A percentile compares a stretch with the other conserved stretches of the same genome.
Evolutionary conservation across 805 yeast genomes (phyloP).

Genomic region (Barnettozyma californica): DNA sequence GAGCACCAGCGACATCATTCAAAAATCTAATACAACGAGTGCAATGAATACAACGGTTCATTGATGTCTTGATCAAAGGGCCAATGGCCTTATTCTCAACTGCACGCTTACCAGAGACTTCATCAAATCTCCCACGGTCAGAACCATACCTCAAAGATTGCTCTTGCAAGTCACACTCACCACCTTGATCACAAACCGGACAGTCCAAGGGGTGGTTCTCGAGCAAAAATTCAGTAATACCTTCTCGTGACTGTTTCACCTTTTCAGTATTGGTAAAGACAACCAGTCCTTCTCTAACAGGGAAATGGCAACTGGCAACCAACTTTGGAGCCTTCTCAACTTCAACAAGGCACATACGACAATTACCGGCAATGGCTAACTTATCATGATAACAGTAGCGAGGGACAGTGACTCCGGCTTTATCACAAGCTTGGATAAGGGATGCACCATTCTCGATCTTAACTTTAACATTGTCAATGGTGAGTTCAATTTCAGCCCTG

Average conservation of each 20-base stretch:
- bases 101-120: conserved; percentile 80
- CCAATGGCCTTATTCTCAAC: conserved; percentile 89
- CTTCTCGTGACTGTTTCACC: conserved; percentile 79
- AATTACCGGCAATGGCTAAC: conserved; percentile 86
- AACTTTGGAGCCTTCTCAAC: conserved; percentile 86
- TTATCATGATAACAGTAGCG: conserved; percentile 91
- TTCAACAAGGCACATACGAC: conserved; percentile 90
- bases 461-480: conserved; percentile 66
- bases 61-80: conserved; percentile 81
- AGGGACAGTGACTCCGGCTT: conserved; percentile 84
- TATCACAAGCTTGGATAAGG: conserved; percentile 86
- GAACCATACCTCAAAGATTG: conserved; percentile 79
- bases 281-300: conserved; percentile 87
- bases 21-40: conserved; percentile 86
- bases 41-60: conserved; percentile 92
- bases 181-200: conserved; percentile 93
- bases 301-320: conserved; percentile 88
- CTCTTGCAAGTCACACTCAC: conserved; percentile 90
- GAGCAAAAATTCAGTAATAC: conserved; percentile 82
- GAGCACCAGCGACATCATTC: conserved; percentile 90
- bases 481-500: conserved; percentile 50
- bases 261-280: conserved; percentile 75
- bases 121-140: conserved; percentile 81
- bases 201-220: conserved; percentile 91
- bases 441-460: conserved; percentile 82